Base-by-base conservation (phyloP, 2,329 filamentous ascomycete genomes). In the Cladosporium sp. region DNA sequence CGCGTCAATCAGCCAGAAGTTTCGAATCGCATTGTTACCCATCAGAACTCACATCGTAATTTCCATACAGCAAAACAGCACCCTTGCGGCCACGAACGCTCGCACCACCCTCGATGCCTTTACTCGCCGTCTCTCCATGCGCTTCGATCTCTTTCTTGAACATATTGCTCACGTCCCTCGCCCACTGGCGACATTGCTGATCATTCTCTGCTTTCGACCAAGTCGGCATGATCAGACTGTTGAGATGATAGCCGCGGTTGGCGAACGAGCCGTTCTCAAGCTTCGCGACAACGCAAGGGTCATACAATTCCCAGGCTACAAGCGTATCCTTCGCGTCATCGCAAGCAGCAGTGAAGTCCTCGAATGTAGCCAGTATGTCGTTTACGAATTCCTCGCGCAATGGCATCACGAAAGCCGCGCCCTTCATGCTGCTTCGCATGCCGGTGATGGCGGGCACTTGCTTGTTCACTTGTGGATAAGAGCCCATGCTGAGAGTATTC, bases 201-300 rank as follows among this genome's bases (percentile, higher is more conserved):
- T 68, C 66, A 34, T 66, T 66, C 44, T 61, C 61, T 5, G 60
- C 42, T 17, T 67, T 57, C 1, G 56, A 63, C 70, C 71, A 73
- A 12, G 62, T 66, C 5, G 66, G 66, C 56, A 65, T 60, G 34
- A 68, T 65, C 10, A 71, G 44, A 1, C 65, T 65, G n/a, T 68
- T 66, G 7, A 68, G 44, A 58, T 69, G 66, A 2, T 62, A 62
- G 7, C 66, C 66, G 9, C 66, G 51, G 40, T 68, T 68, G 7
- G 66, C 66, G 36, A 68, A 67, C 40, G 66, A 62, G 1, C 66
- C 65, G 5, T 51, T 58, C 9, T 66, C 63, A 3, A 42, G 42
- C 37, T 57, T 50, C 3, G 60, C 63, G 7, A 68, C 63, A 19
- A 63, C 57, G 5, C 55, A 58, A 4, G 66, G 60, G 51, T 69